These are phyloP conservation scores for Geotrichum restrictum DNA, from an alignment of 1,139 yeast genomes.

Conservation along the genomic window DNA sequence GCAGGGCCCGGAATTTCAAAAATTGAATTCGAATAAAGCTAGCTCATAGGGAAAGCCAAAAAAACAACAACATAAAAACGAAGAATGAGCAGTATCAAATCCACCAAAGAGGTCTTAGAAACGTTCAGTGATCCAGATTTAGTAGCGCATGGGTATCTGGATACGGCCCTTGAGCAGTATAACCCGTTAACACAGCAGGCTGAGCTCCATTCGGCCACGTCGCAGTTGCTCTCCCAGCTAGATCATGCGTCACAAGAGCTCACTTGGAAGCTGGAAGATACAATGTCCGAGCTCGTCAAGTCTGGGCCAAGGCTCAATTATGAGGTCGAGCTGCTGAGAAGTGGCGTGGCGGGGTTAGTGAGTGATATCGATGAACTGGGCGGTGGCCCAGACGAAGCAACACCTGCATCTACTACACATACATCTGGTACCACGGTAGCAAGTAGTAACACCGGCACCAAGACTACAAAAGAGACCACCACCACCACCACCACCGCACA, in stretches of 20 bases:
- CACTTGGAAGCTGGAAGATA: constrained; percentile 33
- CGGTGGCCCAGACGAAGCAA: constrained; percentile 11
- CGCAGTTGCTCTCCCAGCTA: constrained; percentile 35
- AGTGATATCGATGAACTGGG: constrained; percentile 28
- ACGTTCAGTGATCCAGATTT: constrained; percentile 33
- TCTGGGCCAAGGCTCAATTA: constrained; percentile 36
- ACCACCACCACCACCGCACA: no score
- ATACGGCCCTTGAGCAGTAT: constrained; percentile 30
- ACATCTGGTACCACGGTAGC: neutral
- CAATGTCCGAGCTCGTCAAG: constrained; percentile 31
- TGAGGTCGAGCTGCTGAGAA: constrained; percentile 37
- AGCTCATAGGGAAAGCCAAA: neutral
- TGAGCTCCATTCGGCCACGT: constrained; percentile 35
- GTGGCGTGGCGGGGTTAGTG: constrained; percentile 34
- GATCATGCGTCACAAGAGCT: constrained; percentile 37
- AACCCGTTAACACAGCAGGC: constrained; percentile 27
- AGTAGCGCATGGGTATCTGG: constrained; percentile 35
- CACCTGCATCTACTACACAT: no score
- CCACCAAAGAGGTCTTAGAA: constrained; percentile 29
- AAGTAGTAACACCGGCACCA: neutral
- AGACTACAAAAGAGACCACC: no score
- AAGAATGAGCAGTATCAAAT: neutral
- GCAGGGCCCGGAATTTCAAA: no score
- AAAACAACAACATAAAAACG: no score
- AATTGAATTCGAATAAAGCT: no score